Evolutionary conservation across 441 rosid species (phyloP).

Genomic region (Populus hybrid): DNA sequence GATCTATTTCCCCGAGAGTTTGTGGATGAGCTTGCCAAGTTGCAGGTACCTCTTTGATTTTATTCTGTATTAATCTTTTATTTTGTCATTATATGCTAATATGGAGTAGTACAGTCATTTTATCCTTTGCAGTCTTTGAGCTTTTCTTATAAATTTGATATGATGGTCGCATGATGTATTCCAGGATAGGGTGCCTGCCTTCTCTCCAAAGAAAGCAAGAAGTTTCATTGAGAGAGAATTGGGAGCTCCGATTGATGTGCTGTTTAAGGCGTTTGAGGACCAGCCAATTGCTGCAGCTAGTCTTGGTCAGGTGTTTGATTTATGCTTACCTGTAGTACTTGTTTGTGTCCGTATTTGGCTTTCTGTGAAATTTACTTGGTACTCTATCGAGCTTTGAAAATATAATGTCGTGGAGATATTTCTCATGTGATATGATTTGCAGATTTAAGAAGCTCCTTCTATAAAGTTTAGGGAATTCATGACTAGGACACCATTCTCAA

Average conservation of each 20-base stretch:
- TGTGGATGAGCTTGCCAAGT: conserved; percentile 93
- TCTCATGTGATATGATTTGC: not conserved
- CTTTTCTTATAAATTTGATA: conserved; percentile 8
- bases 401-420: not conserved
- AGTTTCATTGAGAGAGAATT: conserved; percentile 68
- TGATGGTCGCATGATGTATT: conserved; percentile 11
- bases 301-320: conserved; percentile 94
- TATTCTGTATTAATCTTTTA: not conserved
- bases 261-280: conserved; percentile 85
- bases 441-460: not conserved
- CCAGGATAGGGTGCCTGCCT: conserved; percentile 91
- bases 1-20: conserved; percentile 87
- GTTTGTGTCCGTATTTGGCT: not conserved
- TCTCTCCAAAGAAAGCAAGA: conserved; percentile 78
- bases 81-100: not conserved
- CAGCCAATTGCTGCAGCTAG: conserved; percentile 98
- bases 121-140: not conserved
- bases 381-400: not conserved
- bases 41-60: conserved; percentile 55
- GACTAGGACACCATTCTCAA: not conserved
- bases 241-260: conserved; percentile 64
- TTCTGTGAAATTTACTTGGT: not conserved
- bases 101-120: not conserved
- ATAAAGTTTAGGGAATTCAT: not conserved
- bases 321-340: conserved; percentile 12